Conservation (phyloP, 371 early-diverging fungal genomes). For the Fennellomyces sp. region DNA sequence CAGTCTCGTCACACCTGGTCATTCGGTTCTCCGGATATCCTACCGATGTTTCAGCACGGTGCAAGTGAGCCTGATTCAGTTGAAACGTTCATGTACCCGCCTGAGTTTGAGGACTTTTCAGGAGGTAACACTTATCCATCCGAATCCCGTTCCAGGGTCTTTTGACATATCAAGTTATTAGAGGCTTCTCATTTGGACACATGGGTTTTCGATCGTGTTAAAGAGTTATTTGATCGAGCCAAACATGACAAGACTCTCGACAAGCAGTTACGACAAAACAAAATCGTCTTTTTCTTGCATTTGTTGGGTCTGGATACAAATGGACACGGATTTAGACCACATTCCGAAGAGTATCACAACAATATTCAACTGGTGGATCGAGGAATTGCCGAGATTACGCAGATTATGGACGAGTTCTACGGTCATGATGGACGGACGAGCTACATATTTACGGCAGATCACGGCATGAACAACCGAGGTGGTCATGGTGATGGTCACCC, state of each 20-base stretch:
- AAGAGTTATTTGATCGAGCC: slow-evolving; percentile 41
- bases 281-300: slow-evolving; percentile 90
- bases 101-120: slow-evolving; percentile 89
- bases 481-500: slow-evolving; percentile 96
- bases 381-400: slow-evolving; percentile 69
- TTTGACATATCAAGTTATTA: slow-evolving; percentile 18
- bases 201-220: slow-evolving; percentile 86
- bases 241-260: slow-evolving; percentile 52
- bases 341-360: slow-evolving; percentile 80
- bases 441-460: slow-evolving; percentile 93
- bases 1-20: slow-evolving; percentile 91
- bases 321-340: slow-evolving; percentile 90
- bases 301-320: slow-evolving; percentile 94
- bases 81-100: slow-evolving; percentile 89
- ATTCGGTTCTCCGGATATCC: slow-evolving; percentile 97
- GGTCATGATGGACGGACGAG: slow-evolving; percentile 82
- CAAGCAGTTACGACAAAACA: slow-evolving; percentile 66
- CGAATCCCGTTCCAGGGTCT: too few relatives aligned
- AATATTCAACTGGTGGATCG: slow-evolving; percentile 85
- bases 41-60: slow-evolving; percentile 94
- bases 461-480: slow-evolving; percentile 93
- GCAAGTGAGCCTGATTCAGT: slow-evolving; percentile 78
- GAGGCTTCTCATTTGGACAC: slow-evolving; percentile 86
- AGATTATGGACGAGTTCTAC: slow-evolving; percentile 75
- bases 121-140: slow-evolving; percentile 51